These are phyloP conservation scores for Aspergillus pseudotamarii DNA, from an alignment of 2,329 filamentous ascomycete genomes.

Conservation along the genomic window DNA sequence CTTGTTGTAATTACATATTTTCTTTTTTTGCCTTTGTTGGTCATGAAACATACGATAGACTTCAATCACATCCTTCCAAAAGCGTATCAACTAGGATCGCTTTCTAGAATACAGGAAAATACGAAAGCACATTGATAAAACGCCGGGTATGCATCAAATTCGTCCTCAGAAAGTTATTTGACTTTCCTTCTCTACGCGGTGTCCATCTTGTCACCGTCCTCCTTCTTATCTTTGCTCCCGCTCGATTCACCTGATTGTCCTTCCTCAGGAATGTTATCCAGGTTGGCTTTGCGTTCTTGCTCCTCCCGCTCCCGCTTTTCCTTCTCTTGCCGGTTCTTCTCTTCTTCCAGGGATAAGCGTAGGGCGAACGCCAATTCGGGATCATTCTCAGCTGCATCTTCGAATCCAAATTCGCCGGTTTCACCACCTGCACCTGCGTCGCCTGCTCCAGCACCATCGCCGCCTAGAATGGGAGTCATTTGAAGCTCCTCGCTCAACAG, in stretches of 20 bases:
- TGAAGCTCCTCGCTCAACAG: constrained; percentile 91
- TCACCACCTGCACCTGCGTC: constrained; percentile 55
- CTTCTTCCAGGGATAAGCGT: constrained; percentile 97
- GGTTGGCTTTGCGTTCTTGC: constrained; percentile 70
- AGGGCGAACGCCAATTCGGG: constrained; percentile 92
- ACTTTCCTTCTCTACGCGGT: constrained; percentile 63
- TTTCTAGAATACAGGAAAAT: constrained; percentile 22
- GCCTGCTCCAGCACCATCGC: constrained; percentile 68
- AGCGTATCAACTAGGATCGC: constrained; percentile 16
- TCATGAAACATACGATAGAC: constrained; percentile 15
- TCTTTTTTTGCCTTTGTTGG: background rate
- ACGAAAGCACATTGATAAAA: constrained; percentile 25
- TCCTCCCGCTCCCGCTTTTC: constrained; percentile 75
- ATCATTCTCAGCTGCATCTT: constrained; percentile 81
- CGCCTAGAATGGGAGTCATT: constrained; percentile 84
- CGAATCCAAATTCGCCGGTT: constrained; percentile 67
- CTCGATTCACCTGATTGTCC: constrained; percentile 67
- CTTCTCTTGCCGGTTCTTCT: constrained; percentile 90
- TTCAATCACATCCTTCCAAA: constrained; percentile 14
- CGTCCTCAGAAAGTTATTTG: constrained; percentile 25
- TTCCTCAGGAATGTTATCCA: constrained; percentile 83
- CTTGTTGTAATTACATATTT: constrained; percentile 10
- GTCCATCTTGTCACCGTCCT: constrained; percentile 82
- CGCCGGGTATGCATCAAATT: constrained; percentile 43
- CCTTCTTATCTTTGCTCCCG: constrained; percentile 57